Evolutionary conservation across 768 basidiomycete species (phyloP).

Genomic region (Lactarius pseudohatsudake): DNA sequence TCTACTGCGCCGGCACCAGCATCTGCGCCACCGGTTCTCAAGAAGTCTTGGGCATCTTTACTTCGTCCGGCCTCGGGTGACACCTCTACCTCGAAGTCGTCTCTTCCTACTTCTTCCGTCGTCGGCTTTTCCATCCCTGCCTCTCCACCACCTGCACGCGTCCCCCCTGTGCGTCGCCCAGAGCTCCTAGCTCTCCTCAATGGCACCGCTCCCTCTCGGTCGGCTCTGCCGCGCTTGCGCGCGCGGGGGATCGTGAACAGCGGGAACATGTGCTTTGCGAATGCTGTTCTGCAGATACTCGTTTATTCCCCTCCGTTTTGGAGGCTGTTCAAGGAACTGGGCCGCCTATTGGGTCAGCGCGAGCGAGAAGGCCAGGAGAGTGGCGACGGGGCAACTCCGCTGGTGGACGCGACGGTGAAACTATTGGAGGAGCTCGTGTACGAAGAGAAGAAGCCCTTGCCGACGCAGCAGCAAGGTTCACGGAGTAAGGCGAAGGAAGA

Average conservation of each 20-base stretch:
- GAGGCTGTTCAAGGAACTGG: conserved; percentile 71
- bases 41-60: conserved; percentile 78
- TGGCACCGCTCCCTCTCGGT: conserved; percentile 36
- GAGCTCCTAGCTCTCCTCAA: conserved; percentile 59
- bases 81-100: conserved; percentile 41
- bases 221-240: conserved; percentile 42
- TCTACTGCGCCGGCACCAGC: conserved; percentile 20
- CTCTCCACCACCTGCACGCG: conserved; percentile 37
- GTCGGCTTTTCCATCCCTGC: conserved; percentile 75
- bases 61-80: conserved; percentile 48
- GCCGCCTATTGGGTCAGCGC: conserved; percentile 42
- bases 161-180: conserved; percentile 35
- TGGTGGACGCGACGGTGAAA: conserved; percentile 65
- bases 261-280: conserved; percentile 98
- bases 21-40: conserved; percentile 34
- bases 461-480: conserved; percentile 27
- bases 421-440: conserved; percentile 77
- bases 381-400: conserved; percentile 41
- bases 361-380: conserved; percentile 36
- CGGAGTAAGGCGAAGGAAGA: conserved; percentile 41
- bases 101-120: conserved; percentile 68
- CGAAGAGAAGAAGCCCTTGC: conserved; percentile 35
- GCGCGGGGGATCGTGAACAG: conserved; percentile 88
- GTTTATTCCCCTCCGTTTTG: conserved; percentile 89
- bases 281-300: conserved; percentile 87